Conservation (phyloP, 2,329 filamentous ascomycete species). For the Fusarium buharicum region DNA sequence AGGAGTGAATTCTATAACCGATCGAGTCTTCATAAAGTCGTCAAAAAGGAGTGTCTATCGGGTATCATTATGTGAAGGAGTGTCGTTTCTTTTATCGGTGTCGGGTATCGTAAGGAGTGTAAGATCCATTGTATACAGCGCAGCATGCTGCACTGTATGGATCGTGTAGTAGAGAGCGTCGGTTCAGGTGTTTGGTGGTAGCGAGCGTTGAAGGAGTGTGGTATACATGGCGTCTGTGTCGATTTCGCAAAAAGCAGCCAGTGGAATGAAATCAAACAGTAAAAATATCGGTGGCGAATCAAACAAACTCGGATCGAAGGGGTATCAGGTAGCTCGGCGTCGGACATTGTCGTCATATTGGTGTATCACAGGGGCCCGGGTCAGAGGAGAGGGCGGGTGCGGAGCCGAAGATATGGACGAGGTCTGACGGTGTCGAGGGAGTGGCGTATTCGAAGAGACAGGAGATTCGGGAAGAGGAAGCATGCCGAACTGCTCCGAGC, state of each 20-base stretch:
- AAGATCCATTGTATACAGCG: conserved; percentile 46
- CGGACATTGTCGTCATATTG: conserved; percentile 51
- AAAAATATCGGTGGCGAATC: conserved; percentile 33
- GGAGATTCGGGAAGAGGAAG: conserved; percentile 60
- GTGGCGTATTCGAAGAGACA: conserved; percentile 49
- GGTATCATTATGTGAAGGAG: conserved; percentile 51
- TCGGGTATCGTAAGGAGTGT: conserved; percentile 50
- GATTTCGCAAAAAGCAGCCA: conserved; percentile 41
- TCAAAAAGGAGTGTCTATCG: conserved; percentile 52
- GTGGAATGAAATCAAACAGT: conserved; percentile 31
- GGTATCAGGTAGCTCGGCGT: conserved; percentile 47
- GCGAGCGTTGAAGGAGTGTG: conserved; percentile 53
- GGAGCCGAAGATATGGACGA: conserved; percentile 50
- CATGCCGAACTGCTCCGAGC: conserved; percentile 56
- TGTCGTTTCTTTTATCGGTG: conserved; percentile 32
- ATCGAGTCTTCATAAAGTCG: conserved; percentile 51
- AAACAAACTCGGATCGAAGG: conserved; percentile 26
- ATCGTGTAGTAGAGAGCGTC: conserved; percentile 46
- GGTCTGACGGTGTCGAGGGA: conserved; percentile 55
- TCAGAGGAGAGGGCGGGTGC: conserved; percentile 51
- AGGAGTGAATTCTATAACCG: conserved; percentile 59
- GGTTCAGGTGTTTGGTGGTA: conserved; percentile 38
- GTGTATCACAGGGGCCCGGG: conserved; percentile 48
- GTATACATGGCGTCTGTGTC: conserved; percentile 52
- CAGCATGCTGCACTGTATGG: conserved; percentile 40